Evolutionary conservation across 2,329 filamentous ascomycete genomes (phyloP), one percentile per base, ranked within the genome.

Genomic region (Lachnellula occidentalis): DNA sequence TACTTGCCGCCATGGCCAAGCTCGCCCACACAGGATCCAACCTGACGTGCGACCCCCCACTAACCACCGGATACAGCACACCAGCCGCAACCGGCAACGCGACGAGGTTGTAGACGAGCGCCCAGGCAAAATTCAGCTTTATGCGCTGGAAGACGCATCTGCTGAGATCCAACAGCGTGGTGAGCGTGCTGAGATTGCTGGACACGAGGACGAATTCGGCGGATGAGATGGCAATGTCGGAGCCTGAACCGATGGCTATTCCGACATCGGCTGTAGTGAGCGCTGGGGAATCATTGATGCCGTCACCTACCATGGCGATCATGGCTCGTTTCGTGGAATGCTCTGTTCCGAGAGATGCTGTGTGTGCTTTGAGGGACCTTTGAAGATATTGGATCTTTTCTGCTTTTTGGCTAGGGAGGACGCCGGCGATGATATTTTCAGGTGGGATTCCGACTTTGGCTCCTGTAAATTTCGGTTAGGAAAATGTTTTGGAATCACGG

Each of bases 1-100:
- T 92, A 71, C 91, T 96, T 70, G 92, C 71, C 24, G 92, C 92
- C 92, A 96, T 97, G 1, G 92, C 92, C 68, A 96, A 72, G 61
- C 85, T 87, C 5, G 92, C 92, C 92, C 92, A 96, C 1, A 88
- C 88, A 0, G 88, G 88, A 68, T 89, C 85, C 46, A 92, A 72
- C 57, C 80, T 74, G 19, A 90, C 71, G 67, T 87, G 86, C 31
- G 69, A 67, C 4, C 15, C 1, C 76, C 78, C 65, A 3, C 70
- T 68, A 46, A 75, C 76, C 46, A 85, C 60, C 2, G 83, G 80
- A 68, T 83, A 88, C 46, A 88, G 70, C 1, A 82, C 79, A 0
- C 85, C 85, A 1, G 85, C 85, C 0, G 85, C 84, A 46, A 88
- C 73, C 0, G 85, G 85, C 55, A 88, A 72, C 15, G 84, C 80